A percentile compares a stretch with the other conserved stretches of the same genome.
These are phyloP conservation scores for Eucalyptus regnans DNA, from an alignment of 345 rosid genomes.

Conservation along the genomic window DNA sequence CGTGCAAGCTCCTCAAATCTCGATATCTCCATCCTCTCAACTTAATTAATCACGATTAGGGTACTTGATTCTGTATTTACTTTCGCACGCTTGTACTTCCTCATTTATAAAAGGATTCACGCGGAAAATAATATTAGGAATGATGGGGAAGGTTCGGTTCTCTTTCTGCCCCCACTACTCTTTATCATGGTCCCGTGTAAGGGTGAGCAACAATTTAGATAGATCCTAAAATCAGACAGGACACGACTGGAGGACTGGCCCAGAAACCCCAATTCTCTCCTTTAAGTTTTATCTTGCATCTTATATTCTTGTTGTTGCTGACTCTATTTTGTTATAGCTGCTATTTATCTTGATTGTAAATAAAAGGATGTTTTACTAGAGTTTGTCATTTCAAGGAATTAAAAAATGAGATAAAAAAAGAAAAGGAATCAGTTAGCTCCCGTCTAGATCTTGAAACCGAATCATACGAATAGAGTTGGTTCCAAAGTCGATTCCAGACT, in stretches of 20 bases:
- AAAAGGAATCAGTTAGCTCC: not conserved
- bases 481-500: accelerated
- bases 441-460: accelerated
- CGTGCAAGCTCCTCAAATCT: not conserved
- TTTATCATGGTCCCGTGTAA: not conserved
- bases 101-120: not conserved
- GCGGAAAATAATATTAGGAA: not conserved
- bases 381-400: not conserved
- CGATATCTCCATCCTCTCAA: not conserved
- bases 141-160: not conserved
- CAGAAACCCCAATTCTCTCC: not conserved
- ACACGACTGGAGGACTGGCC: not conserved
- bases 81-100: not conserved
- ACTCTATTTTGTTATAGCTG: not conserved
- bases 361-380: not conserved
- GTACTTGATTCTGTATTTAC: not conserved
- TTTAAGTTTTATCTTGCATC: not conserved
- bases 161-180: not conserved
- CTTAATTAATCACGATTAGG: not conserved
- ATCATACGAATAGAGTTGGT: accelerated
- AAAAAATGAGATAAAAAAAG: not conserved
- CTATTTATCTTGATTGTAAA: not conserved
- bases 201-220: not conserved
- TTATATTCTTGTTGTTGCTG: not conserved
- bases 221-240: not conserved